Conservation (phyloP, 306 rosid genomes). For the Inga leiocalycina region DNA sequence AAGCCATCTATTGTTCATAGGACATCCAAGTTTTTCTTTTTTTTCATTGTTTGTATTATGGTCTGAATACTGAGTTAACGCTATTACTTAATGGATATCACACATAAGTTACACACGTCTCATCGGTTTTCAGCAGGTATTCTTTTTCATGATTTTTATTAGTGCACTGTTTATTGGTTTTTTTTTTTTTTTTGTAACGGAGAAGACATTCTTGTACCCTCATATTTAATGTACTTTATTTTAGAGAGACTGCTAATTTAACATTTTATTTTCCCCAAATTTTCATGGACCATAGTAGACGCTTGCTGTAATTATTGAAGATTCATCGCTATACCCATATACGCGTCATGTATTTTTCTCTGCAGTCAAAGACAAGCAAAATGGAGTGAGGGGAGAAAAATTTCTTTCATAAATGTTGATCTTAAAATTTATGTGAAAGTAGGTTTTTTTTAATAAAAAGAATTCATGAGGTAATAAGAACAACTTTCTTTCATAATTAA, state of each 20-base stretch:
- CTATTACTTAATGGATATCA: not conserved
- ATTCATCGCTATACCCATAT: not conserved
- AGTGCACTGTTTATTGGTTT: not conserved
- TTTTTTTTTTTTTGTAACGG: not conserved
- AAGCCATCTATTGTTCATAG: not conserved
- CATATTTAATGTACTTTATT: not conserved
- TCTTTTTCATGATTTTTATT: not conserved
- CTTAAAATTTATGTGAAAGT: not conserved
- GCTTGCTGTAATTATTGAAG: not conserved
- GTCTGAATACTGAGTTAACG: not conserved
- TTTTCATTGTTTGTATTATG: not conserved
- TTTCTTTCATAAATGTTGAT: not conserved
- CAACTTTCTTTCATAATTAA: not conserved
- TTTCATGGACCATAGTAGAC: not conserved
- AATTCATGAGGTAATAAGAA: not conserved
- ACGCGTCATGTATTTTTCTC: not conserved
- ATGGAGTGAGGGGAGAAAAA: not conserved
- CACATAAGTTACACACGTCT: not conserved
- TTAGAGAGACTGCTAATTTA: not conserved
- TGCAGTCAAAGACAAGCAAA: not conserved
- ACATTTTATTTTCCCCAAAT: not conserved
- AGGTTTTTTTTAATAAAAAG: not conserved
- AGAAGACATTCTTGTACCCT: not conserved
- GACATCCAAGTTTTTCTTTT: not conserved
- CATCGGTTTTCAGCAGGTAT: not conserved